These are phyloP conservation scores for Logfia minima DNA, from an alignment of 129 eudicot genomes.

Conservation along the genomic window DNA sequence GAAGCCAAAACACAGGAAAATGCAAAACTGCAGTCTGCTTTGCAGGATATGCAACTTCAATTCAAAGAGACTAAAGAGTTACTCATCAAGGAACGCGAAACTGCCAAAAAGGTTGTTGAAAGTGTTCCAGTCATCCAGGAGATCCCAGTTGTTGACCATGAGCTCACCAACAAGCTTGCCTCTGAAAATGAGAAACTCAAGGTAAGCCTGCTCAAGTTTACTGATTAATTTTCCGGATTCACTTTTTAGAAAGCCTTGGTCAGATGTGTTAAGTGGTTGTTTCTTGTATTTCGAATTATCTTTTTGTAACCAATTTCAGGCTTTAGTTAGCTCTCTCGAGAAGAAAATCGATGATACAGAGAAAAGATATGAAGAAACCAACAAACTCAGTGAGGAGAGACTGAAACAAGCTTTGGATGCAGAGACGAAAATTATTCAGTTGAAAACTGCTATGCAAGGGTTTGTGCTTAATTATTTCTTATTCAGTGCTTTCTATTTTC, in stretches of 20 bases:
- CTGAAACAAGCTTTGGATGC: slow-evolving; percentile 91
- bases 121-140: slow-evolving; percentile 64
- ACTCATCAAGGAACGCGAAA: slow-evolving; percentile 69
- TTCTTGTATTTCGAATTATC: neutral
- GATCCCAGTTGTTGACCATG: slow-evolving; percentile 72
- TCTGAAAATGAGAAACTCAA: slow-evolving; percentile 77
- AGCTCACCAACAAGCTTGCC: slow-evolving; percentile 56
- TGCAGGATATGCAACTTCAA: slow-evolving; percentile 72
- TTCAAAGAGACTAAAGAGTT: slow-evolving; percentile 69
- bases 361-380: slow-evolving; percentile 86
- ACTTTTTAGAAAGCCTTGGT: neutral
- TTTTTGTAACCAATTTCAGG: slow-evolving; percentile 41
- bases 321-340: slow-evolving; percentile 77
- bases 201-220: slow-evolving; percentile 41
- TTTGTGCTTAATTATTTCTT: slow-evolving; percentile 26
- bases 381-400: slow-evolving; percentile 89
- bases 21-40: slow-evolving; percentile 69
- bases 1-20: slow-evolving; percentile 81
- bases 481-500: neutral
- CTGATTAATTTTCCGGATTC: slow-evolving; percentile 1
- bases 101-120: slow-evolving; percentile 58
- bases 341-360: slow-evolving; percentile 84
- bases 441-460: slow-evolving; percentile 92
- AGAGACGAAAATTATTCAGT: slow-evolving; percentile 72
- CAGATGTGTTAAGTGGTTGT: neutral